These are phyloP conservation scores for Wickerhamomyces sp. DNA, from an alignment of 1,139 yeast genomes.

Conservation along the genomic window DNA sequence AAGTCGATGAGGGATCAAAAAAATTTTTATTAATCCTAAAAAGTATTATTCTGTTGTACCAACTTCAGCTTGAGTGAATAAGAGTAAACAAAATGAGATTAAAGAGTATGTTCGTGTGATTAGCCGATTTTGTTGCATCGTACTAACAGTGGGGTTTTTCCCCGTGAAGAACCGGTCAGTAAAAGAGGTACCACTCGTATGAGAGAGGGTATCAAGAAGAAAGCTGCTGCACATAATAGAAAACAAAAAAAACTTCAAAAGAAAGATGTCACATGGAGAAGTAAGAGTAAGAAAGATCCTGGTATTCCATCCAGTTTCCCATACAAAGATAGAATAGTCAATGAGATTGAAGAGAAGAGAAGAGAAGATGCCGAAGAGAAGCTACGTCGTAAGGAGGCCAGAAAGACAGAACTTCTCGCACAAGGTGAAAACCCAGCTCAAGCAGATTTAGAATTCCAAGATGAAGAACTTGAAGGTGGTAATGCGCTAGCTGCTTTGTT, in stretches of 20 bases:
- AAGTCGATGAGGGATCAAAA: slow-evolving; percentile 2
- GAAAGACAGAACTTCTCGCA: slow-evolving; percentile 41
- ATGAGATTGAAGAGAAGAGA: slow-evolving; percentile 74
- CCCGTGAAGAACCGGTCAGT: slow-evolving; percentile 46
- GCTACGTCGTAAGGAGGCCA: slow-evolving; percentile 37
- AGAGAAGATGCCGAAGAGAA: slow-evolving; percentile 59
- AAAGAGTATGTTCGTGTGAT: slow-evolving; percentile 3
- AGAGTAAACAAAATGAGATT: slow-evolving; percentile 3
- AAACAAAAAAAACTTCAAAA: slow-evolving; percentile 79
- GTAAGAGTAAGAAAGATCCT: slow-evolving; percentile 76
- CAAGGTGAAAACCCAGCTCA: slow-evolving; percentile 41
- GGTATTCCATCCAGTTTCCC: slow-evolving; percentile 96
- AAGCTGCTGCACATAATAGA: slow-evolving; percentile 87
- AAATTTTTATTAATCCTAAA: slow-evolving; percentile 1
- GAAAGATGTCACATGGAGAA: slow-evolving; percentile 91
- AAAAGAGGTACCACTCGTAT: slow-evolving; percentile 88
- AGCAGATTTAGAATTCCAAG: slow-evolving; percentile 42
- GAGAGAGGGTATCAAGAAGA: slow-evolving; percentile 94
- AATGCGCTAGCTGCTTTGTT: slow-evolving; percentile 79
- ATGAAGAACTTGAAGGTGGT: slow-evolving; percentile 35
- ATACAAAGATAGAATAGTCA: slow-evolving; percentile 77
- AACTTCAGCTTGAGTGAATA: no score
- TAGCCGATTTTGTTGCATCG: not conserved
- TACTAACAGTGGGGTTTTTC: not conserved
- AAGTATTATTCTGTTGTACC: not conserved